These are phyloP conservation scores for Cutaneotrichosporon spelunceum DNA, from an alignment of 1,284 basidiomycete species.

Conservation along the genomic window DNA sequence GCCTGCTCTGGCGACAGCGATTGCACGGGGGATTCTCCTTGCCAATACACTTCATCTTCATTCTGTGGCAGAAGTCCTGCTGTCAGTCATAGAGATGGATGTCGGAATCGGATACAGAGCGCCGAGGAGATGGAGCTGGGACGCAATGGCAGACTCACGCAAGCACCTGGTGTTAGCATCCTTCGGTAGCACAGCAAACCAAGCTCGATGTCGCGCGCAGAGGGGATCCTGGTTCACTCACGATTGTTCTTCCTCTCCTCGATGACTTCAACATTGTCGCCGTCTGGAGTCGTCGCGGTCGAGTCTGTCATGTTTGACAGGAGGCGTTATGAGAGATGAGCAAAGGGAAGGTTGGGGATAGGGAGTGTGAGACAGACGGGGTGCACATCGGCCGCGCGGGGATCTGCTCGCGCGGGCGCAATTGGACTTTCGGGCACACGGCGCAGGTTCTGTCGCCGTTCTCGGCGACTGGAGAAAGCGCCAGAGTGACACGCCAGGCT, in stretches of 20 bases:
- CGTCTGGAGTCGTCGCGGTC: neutral
- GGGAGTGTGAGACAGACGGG: neutral
- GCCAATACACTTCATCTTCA: slow-evolving; percentile 60
- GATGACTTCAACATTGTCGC: slow-evolving; percentile 1
- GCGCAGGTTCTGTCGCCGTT: neutral
- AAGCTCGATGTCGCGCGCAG: neutral
- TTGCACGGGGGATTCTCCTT: slow-evolving; percentile 68
- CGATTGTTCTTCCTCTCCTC: slow-evolving; percentile 9
- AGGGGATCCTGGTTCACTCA: neutral
- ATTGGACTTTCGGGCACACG: neutral
- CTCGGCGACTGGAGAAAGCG: neutral
- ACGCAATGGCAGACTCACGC: slow-evolving; percentile 1
- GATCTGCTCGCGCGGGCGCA: neutral
- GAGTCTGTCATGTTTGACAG: neutral
- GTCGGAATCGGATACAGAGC: no score
- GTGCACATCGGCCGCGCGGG: neutral
- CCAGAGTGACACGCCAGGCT: neutral
- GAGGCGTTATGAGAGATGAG: neutral
- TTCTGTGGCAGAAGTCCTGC: slow-evolving; percentile 15
- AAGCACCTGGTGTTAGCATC: slow-evolving; percentile 9
- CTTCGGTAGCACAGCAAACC: neutral
- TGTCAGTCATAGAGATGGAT: neutral
- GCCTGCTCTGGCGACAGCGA: slow-evolving; percentile 55
- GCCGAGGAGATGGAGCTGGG: neutral
- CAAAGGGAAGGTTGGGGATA: neutral